Base-by-base conservation (phyloP, 108 stramenopile genomes). In the Skeletonema grethae region DNA sequence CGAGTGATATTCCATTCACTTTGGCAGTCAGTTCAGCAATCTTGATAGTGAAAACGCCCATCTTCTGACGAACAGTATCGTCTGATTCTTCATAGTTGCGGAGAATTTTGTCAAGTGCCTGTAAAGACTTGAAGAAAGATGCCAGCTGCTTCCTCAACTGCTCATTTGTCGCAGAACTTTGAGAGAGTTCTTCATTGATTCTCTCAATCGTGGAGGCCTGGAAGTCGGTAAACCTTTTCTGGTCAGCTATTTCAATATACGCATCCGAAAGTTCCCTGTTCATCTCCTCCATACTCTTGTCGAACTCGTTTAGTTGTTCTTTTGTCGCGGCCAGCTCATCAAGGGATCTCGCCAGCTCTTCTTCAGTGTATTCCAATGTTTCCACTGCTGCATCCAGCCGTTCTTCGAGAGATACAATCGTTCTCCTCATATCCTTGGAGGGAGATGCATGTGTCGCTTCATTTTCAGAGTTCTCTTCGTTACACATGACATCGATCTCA, bases 41-140 rank as follows among this genome's bases (percentile, higher is more conserved):
- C 63, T 72, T 80, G 24, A 61, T 62, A 24, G 67, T 62, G 10
- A 73, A 64, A 43, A 73, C 79, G 13, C 36, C 31, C 30, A 72
- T 50, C 46, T 48, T 72, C 61, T 64, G 57, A 25, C 70, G 67
- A 7, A 41, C 79, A 59, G 58, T 8, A 22, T 63, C 72, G 30
- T 80, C 79, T 13, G 67, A 50, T 53, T 73, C 62, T 39, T 80
- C 79, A 36, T 80, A 73, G 12, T 72, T 73, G 20, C 67, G 61
- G 30, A 80, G 71, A 22, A 80, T 73, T 24, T 80, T 73, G 25
- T 80, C 79, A 1, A 73, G 53, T 48, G 67, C 67, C 55, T 68
- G 38, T 30, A 80, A 67, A 10, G 63, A 57, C 36, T 80, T 55
- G 25, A 80, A 60, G 50, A 65, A 80, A 18, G 79, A 69, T 29